These are phyloP conservation scores for Fusarium abutilonis DNA, from an alignment of 2,329 filamentous ascomycete genomes.

Conservation along the genomic window DNA sequence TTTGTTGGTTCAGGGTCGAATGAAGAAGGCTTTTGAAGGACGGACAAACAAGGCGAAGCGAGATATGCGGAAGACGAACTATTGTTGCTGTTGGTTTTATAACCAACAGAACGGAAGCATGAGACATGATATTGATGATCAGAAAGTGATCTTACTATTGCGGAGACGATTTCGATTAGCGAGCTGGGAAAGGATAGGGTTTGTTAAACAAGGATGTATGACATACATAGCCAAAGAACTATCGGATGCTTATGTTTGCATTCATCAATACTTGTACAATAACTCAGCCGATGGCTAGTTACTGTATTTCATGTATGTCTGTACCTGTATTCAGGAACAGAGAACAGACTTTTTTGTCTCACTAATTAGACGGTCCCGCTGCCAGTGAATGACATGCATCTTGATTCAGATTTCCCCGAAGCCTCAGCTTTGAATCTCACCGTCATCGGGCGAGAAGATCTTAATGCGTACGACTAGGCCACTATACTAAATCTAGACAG, in stretches of 20 bases:
- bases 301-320: neutral
- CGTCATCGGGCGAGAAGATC: neutral
- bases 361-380: slow-evolving; percentile 5
- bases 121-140: slow-evolving; percentile 1
- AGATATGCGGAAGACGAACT: slow-evolving; percentile 28
- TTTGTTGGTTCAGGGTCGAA: neutral
- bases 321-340: neutral
- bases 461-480: slow-evolving; percentile 10
- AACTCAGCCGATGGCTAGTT: neutral
- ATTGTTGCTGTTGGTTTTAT: neutral
- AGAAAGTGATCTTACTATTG: slow-evolving; percentile 16
- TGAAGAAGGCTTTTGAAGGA: neutral
- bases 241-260: neutral
- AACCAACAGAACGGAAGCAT: neutral
- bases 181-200: neutral
- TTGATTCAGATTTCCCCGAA: no score
- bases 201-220: neutral
- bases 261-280: neutral
- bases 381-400: slow-evolving; percentile 24
- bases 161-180: slow-evolving; percentile 7
- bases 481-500: neutral
- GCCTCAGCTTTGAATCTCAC: neutral
- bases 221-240: neutral
- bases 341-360: slow-evolving; percentile 6
- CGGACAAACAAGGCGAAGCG: neutral